Evolutionary conservation across 108 stramenopile genomes (phyloP).

Genomic region (Cyclotella atomus): DNA sequence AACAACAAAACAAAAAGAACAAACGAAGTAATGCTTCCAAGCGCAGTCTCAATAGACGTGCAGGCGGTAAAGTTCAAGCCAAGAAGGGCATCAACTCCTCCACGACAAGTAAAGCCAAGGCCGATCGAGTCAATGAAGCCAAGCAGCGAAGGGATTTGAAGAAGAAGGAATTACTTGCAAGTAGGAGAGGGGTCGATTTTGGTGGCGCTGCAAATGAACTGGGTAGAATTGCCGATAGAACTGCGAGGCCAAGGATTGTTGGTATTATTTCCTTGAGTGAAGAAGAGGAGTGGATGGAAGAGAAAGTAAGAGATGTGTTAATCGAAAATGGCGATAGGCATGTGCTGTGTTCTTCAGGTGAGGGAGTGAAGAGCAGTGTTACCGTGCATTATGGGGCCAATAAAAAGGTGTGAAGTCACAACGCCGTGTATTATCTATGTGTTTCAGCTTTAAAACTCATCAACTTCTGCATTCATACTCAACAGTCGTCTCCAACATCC

Average conservation of each 20-base stretch:
- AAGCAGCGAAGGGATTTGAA: constrained; percentile 68
- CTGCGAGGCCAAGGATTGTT: constrained; percentile 69
- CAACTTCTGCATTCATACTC: neutral
- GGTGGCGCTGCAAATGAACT: constrained; percentile 10
- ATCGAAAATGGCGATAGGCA: constrained; percentile 54
- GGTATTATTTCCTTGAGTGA: constrained; percentile 86
- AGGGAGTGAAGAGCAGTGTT: constrained; percentile 41
- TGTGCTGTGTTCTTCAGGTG: constrained; percentile 14
- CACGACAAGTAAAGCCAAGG: constrained; percentile 55
- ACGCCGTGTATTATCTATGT: no score
- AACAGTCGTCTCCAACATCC: constrained; percentile 2
- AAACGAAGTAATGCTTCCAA: constrained; percentile 80
- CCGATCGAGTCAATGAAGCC: constrained; percentile 69
- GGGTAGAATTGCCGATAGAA: neutral
- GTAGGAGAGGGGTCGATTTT: constrained; percentile 49
- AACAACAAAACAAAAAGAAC: constrained; percentile 83
- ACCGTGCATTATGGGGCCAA: constrained; percentile 73
- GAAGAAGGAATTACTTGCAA: constrained; percentile 48
- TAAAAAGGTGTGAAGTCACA: constrained; percentile 61
- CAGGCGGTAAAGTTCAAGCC: constrained; percentile 69
- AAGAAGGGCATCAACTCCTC: constrained; percentile 17
- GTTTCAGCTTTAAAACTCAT: neutral
- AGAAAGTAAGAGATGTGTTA: constrained; percentile 52
- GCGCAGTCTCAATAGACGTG: constrained; percentile 56
- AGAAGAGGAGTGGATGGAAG: constrained; percentile 58